phyloP scores from a whole-genome alignment of 495 filamentous ascomycete species.

The Aspergillus carlsbadensis region DNA sequence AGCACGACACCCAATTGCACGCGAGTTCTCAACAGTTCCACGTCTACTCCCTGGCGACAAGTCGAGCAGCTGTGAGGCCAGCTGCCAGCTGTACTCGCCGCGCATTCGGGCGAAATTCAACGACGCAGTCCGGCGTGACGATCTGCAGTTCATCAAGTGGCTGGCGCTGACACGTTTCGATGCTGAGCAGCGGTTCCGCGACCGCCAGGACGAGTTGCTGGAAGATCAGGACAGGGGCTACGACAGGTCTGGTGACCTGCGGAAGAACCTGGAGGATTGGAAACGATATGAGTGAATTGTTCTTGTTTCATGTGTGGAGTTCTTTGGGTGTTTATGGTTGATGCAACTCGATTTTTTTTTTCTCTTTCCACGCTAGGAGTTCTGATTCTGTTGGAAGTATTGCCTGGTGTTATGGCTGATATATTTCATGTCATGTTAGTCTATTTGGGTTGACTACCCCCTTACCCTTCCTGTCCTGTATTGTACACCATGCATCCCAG shows the following conservation, averaged over 20 bases:
- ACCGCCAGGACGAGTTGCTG: slow-evolving; percentile 41
- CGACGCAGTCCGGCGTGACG: slow-evolving; percentile 56
- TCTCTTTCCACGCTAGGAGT: no score
- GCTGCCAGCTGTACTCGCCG: slow-evolving; percentile 72
- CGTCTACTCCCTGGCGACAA: slow-evolving; percentile 46
- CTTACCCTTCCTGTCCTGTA: not conserved
- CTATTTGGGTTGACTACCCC: slow-evolving; percentile 3
- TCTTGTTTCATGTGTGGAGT: slow-evolving; percentile 8
- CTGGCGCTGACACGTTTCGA: slow-evolving; percentile 38
- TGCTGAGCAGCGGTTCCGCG: slow-evolving; percentile 46
- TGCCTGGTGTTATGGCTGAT: no score
- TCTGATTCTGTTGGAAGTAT: no score
- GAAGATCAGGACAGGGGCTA: slow-evolving; percentile 44
- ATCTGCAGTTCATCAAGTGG: slow-evolving; percentile 50
- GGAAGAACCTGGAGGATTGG: slow-evolving; percentile 53
- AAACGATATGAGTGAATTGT: slow-evolving; percentile 47
- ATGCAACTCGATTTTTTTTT: no score
- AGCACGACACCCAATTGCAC: slow-evolving; percentile 50
- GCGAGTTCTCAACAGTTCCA: slow-evolving; percentile 50
- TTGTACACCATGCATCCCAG: slow-evolving; percentile 5
- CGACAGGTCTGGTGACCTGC: slow-evolving; percentile 47
- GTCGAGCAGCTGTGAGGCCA: slow-evolving; percentile 47
- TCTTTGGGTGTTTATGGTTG: not conserved
- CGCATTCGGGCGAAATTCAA: slow-evolving; percentile 69
- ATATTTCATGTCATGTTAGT: not conserved